phyloP scores from a whole-genome alignment of 441 rosid species.

The Oxalis stricta region DNA sequence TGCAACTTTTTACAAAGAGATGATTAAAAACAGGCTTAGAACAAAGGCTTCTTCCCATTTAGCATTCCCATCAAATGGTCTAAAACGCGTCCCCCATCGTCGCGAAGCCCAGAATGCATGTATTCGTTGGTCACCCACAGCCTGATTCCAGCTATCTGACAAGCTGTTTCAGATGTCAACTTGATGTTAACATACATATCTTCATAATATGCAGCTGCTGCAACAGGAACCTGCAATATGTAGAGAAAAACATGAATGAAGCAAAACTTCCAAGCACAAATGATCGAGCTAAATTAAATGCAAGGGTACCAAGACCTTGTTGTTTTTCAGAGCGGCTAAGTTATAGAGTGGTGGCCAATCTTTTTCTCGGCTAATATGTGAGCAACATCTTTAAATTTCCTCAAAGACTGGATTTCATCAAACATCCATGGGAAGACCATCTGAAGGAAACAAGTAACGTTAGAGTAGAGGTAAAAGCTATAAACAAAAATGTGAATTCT shows the following conservation, averaged over 20 bases:
- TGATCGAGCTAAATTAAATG: not conserved
- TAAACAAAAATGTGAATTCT: too few species aligned
- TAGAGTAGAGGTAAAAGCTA: not conserved
- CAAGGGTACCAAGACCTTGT: conserved; percentile 36
- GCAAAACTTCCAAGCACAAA: too few species aligned
- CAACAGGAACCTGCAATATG: conserved; percentile 56
- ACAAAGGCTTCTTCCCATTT: conserved; percentile 68
- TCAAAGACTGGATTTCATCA: conserved; percentile 68
- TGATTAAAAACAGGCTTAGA: conserved; percentile 19
- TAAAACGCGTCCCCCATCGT: conserved; percentile 54
- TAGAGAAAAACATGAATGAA: not conserved
- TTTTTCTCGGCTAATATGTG: conserved; percentile 57
- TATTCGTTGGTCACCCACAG: conserved; percentile 79
- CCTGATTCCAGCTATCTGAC: conserved; percentile 57
- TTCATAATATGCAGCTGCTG: conserved; percentile 77
- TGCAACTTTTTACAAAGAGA: not conserved
- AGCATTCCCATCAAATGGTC: conserved; percentile 75
- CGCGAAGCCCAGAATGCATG: conserved; percentile 91
- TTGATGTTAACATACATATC: conserved; percentile 85
- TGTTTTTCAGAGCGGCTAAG: conserved; percentile 26
- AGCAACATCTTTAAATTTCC: conserved; percentile 53
- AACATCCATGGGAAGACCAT: conserved; percentile 95
- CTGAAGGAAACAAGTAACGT: conserved; percentile 18
- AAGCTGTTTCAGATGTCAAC: conserved; percentile 67
- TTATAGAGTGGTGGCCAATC: conserved; percentile 80